Percentiles rank a stretch among this genome's conserved stretches.
phyloP scores from a whole-genome alignment of 768 basidiomycete species.

The Lyophyllum semitale region DNA sequence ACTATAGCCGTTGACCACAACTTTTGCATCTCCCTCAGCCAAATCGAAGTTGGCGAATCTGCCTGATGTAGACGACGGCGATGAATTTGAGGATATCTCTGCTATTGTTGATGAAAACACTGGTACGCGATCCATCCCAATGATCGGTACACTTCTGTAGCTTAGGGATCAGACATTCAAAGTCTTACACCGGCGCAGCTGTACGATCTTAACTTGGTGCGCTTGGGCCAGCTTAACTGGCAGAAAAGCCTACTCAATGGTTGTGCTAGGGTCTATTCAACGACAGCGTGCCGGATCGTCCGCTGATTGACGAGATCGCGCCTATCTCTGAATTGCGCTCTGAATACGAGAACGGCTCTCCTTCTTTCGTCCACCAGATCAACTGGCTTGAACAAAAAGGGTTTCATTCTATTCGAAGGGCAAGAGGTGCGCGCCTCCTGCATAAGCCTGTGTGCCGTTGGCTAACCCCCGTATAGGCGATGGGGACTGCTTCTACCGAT shows the following conservation, averaged over 20 bases:
- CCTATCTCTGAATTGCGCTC: constrained; percentile 56
- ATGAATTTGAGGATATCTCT: constrained; percentile 2
- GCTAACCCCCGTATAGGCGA: constrained; percentile 52
- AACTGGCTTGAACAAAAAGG: constrained; percentile 66
- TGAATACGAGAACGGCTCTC: constrained; percentile 67
- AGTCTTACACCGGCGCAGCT: constrained; percentile 15
- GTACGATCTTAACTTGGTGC: constrained; percentile 28
- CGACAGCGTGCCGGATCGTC: constrained; percentile 41
- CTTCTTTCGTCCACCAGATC: constrained; percentile 71
- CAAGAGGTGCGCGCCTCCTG: constrained; percentile 54
- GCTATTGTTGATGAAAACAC: constrained; percentile 5
- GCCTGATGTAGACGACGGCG: constrained; percentile 16
- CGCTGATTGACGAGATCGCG: constrained; percentile 55
- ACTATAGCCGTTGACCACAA: not conserved
- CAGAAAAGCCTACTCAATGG: not conserved
- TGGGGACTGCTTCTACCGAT: constrained; percentile 92
- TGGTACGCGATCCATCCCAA: not conserved
- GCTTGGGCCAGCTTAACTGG: not conserved
- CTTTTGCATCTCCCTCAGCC: constrained; percentile 9
- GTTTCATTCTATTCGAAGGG: constrained; percentile 66
- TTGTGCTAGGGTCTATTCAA: constrained; percentile 24
- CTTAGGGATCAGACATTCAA: not conserved
- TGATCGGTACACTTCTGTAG: not conserved
- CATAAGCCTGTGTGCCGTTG: not conserved
- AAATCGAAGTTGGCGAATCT: constrained; percentile 14